Percentiles rank a stretch among this genome's conserved stretches.
phyloP scores from a whole-genome alignment of 2,329 filamentous ascomycete species.

The Furcasterigmium sp. region DNA sequence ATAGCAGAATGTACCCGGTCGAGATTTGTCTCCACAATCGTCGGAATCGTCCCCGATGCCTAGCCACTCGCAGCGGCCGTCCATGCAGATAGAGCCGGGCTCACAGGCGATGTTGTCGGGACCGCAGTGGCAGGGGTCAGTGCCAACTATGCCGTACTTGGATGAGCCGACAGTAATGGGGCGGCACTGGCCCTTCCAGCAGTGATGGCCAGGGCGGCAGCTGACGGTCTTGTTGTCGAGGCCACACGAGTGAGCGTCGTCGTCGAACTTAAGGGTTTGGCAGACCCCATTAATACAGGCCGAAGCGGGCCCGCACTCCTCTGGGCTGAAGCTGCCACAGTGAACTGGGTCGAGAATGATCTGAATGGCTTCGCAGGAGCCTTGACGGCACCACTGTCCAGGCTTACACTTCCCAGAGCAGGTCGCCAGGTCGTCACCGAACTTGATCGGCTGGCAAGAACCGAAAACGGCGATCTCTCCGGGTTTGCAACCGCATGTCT shows the following conservation, averaged over 20 bases:
- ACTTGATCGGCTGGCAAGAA: background rate
- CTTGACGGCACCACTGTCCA: conserved; percentile 1
- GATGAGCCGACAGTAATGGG: background rate
- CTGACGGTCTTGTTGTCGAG: background rate
- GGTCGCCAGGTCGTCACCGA: background rate
- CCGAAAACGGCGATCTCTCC: conserved; percentile 1
- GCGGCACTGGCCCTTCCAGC: background rate
- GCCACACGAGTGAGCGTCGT: background rate
- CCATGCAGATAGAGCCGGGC: background rate
- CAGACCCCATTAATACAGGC: background rate
- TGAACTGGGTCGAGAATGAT: background rate
- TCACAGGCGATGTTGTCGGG: background rate
- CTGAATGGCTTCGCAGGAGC: background rate
- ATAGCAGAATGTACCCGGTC: conserved; percentile 1
- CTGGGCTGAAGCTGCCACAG: background rate
- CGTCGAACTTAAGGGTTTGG: background rate
- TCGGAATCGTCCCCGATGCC: background rate
- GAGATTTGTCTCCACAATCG: background rate
- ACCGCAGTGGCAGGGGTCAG: background rate
- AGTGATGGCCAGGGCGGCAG: background rate
- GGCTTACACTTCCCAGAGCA: background rate
- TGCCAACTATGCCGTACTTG: background rate
- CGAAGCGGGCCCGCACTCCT: background rate
- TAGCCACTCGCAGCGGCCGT: background rate
- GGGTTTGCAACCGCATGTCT: background rate